phyloP scores from a whole-genome alignment of 2,329 filamentous ascomycete species.

The Penicillium fuscoglaucum region DNA sequence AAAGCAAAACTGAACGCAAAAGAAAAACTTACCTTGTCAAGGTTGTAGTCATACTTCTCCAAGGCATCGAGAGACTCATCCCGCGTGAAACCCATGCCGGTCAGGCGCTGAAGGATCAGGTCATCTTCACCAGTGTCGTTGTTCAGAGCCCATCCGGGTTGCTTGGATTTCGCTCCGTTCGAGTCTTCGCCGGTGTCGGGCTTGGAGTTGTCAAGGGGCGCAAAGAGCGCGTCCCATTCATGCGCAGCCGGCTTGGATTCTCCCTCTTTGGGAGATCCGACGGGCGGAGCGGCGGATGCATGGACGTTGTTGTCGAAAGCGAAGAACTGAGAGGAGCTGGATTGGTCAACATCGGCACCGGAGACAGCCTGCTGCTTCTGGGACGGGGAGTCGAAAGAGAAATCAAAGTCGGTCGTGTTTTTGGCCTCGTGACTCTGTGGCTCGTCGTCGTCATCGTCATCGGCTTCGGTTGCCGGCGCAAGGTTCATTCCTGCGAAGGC shows the following conservation, averaged over 20 bases:
- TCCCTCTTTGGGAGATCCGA: constrained; percentile 42
- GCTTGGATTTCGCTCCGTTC: constrained; percentile 27
- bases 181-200: constrained; percentile 22
- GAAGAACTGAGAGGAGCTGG: constrained; percentile 41
- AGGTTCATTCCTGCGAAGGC: constrained; percentile 48
- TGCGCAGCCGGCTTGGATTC: constrained; percentile 53
- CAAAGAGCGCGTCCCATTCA: constrained; percentile 96
- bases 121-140: constrained; percentile 82
- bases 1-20: neutral
- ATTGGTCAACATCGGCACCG: constrained; percentile 22
- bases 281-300: constrained; percentile 41
- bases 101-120: constrained; percentile 84
- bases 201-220: constrained; percentile 63
- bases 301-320: constrained; percentile 36
- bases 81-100: constrained; percentile 82
- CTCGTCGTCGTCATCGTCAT: constrained; percentile 61
- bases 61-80: constrained; percentile 73
- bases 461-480: constrained; percentile 47
- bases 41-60: constrained; percentile 94
- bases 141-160: constrained; percentile 67
- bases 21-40: constrained; percentile 75
- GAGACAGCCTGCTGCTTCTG: constrained; percentile 29
- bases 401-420: constrained; percentile 45
- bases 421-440: constrained; percentile 35
- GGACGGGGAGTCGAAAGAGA: constrained; percentile 47